Percentiles rank a stretch among this genome's conserved stretches.
Conservation (phyloP, 2,329 filamentous ascomycete genomes). For the Trichocomaceae sp. region DNA sequence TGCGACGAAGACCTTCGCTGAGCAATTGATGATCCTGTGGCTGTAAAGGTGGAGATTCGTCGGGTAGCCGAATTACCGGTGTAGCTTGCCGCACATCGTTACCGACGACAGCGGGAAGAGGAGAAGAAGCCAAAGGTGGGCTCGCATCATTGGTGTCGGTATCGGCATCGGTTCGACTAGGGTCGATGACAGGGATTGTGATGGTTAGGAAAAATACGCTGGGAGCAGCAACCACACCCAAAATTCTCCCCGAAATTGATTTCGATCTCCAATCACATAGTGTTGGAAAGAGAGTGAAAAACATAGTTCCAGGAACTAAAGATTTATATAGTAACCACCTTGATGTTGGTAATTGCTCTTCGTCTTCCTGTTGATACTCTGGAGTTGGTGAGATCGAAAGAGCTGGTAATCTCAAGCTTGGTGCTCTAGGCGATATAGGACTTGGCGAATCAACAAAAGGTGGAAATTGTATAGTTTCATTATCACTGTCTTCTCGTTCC, state of each 20-base stretch:
- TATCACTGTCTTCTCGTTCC: conserved; percentile 14
- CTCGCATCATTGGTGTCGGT: conserved; percentile 23
- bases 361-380: conserved; percentile 33
- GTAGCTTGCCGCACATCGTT: conserved; percentile 14
- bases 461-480: conserved; percentile 56
- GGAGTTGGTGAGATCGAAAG: not conserved
- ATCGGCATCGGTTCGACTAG: conserved; percentile 49
- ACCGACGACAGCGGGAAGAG: conserved; percentile 29
- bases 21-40: conserved; percentile 15
- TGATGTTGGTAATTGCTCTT: conserved; percentile 38
- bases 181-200: conserved; percentile 85
- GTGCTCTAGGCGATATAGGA: conserved; percentile 1
- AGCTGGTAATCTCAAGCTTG: conserved; percentile 1
- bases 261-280: conserved; percentile 76
- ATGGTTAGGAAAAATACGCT: conserved; percentile 85
- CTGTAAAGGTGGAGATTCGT: conserved; percentile 30
- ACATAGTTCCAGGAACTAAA: conserved; percentile 62
- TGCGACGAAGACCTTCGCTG: not conserved
- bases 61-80: conserved; percentile 28
- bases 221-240: conserved; percentile 77
- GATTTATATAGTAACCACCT: conserved; percentile 76
- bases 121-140: not conserved
- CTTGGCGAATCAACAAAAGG: conserved; percentile 50
- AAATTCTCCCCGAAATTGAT: conserved; percentile 71
- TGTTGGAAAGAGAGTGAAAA: conserved; percentile 77